phyloP scores from a whole-genome alignment of 345 rosid species.

The Populus ilicifolia region DNA sequence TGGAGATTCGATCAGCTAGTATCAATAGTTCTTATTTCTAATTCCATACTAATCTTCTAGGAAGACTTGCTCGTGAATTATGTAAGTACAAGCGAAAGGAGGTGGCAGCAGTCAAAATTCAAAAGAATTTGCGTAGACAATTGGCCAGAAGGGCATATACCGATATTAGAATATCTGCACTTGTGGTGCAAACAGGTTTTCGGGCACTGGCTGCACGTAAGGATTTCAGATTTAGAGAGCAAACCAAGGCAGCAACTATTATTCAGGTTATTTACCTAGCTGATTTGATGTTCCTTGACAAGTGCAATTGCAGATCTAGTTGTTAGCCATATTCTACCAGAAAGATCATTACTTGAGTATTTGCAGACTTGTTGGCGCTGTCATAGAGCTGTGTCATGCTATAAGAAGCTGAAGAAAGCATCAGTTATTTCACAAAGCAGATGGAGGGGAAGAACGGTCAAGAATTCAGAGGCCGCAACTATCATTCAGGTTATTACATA shows the following conservation, averaged over 20 bases:
- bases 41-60: conserved; percentile 27
- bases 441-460: conserved; percentile 26
- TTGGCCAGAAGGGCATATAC: conserved; percentile 41
- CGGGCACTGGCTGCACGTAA: conserved; percentile 52
- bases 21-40: not conserved
- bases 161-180: conserved; percentile 44
- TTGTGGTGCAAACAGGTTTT: conserved; percentile 56
- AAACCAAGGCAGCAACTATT: conserved; percentile 39
- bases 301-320: not conserved
- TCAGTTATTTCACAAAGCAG: conserved; percentile 38
- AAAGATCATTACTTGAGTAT: conserved; percentile 15
- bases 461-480: conserved; percentile 33
- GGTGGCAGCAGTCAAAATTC: conserved; percentile 64
- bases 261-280: conserved; percentile 53
- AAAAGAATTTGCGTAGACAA: conserved; percentile 66
- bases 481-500: conserved; percentile 50
- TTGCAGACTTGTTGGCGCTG: conserved; percentile 63
- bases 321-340: conserved; percentile 16
- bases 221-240: conserved; percentile 34
- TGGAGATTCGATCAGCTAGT: not conserved
- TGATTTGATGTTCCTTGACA: not conserved
- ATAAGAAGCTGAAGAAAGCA: conserved; percentile 42
- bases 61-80: conserved; percentile 43
- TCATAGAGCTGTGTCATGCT: conserved; percentile 40
- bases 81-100: conserved; percentile 41